Conservation (phyloP, 129 eudicot genomes). For the Lactuca saligna region DNA sequence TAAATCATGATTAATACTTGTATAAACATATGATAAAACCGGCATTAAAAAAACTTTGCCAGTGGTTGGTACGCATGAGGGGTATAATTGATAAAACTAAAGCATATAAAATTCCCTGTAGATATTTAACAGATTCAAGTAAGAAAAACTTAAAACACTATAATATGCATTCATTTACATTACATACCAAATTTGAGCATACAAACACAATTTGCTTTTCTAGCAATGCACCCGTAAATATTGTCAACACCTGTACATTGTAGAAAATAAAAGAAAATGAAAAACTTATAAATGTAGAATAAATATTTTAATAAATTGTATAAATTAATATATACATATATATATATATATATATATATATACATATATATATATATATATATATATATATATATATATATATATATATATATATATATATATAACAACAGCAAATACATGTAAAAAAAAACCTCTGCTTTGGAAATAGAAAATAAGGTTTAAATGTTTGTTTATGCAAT, state of each 20-base stretch:
- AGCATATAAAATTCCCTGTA: slow-evolving; percentile 92
- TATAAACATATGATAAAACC: slow-evolving; percentile 31
- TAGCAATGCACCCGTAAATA: slow-evolving; percentile 89
- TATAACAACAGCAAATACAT: too few relatives aligned
- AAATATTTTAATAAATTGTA: background rate
- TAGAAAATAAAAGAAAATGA: slow-evolving; percentile 24
- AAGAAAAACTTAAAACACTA: background rate
- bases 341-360: too few relatives aligned
- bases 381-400: too few relatives aligned
- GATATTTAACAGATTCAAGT: slow-evolving; percentile 10
- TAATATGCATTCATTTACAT: background rate
- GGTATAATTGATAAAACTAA: slow-evolving; percentile 82
- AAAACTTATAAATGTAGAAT: background rate
- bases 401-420: too few relatives aligned
- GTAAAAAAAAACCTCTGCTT: too few relatives aligned
- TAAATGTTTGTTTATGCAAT: too few relatives aligned
- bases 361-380: too few relatives aligned
- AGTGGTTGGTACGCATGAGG: slow-evolving; percentile 91
- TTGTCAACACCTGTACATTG: slow-evolving; percentile 73
- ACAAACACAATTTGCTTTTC: slow-evolving; percentile 90
- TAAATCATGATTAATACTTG: background rate
- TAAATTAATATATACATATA: too few relatives aligned
- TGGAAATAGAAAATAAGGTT: too few relatives aligned
- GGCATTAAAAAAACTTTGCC: slow-evolving; percentile 99
- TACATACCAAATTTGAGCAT: slow-evolving; percentile 80